phyloP scores from a whole-genome alignment of 2,329 filamentous ascomycete species.

The Fusarium hostae region DNA sequence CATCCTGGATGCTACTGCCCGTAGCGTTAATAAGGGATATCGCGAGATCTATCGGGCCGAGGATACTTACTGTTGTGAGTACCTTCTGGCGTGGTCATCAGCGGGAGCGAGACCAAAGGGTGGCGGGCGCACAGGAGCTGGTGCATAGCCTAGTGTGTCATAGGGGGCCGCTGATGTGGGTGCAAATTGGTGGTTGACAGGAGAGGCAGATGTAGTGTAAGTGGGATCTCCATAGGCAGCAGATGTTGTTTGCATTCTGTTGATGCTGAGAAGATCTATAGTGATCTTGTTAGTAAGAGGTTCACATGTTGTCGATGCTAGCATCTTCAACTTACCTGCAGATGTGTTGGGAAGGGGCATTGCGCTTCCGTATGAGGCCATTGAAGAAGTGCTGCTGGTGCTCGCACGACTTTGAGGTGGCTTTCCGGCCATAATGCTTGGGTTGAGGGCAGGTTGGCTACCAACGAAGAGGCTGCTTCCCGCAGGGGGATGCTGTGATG shows the following conservation, averaged over 20 bases:
- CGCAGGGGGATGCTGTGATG: constrained; percentile 57
- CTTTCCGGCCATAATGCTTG: constrained; percentile 64
- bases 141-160: constrained; percentile 79
- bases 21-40: constrained; percentile 22
- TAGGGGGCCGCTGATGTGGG: constrained; percentile 74
- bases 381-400: constrained; percentile 65
- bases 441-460: constrained; percentile 66
- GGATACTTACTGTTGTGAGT: constrained; percentile 85
- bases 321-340: constrained; percentile 64
- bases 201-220: constrained; percentile 74
- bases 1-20: constrained; percentile 50
- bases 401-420: constrained; percentile 61
- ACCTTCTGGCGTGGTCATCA: constrained; percentile 70
- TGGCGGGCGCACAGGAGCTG: constrained; percentile 68
- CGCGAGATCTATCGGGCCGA: neutral
- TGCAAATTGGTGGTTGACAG: constrained; percentile 73
- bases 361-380: constrained; percentile 77
- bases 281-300: constrained; percentile 68
- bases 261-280: constrained; percentile 79
- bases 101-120: constrained; percentile 68
- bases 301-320: neutral
- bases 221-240: constrained; percentile 77
- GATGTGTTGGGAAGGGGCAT: constrained; percentile 79
- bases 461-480: constrained; percentile 72
- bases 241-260: constrained; percentile 69